Evolutionary conservation across 2,329 filamentous ascomycete genomes (phyloP), one percentile per base, ranked within the genome.

Genomic region (Dryadomyces quercivorus): DNA sequence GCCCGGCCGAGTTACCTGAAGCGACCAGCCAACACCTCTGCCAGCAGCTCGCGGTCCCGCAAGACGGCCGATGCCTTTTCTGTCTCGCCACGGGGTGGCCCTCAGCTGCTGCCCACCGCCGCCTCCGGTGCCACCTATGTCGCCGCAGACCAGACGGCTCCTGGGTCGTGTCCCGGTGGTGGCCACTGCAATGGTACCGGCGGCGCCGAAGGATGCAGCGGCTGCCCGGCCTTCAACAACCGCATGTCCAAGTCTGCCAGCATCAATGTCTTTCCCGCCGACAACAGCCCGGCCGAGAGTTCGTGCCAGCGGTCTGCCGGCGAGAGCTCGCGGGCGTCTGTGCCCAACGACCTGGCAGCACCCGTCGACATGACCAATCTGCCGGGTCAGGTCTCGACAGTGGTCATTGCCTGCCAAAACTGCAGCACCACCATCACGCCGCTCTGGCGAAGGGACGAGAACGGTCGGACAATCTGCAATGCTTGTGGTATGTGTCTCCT

Each of bases 151-250:
- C 82, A 87, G 61, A 84, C 80, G 47, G 74, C 83, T 5, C 80
- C 82, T 46, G 93, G 93, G n/a, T 94, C 91, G 13, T 98, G 93
- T 67, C 93, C 93, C 15, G 93, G 93, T 42, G 92, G 92, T 58
- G 93, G 93, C 43, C 86, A 86, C 56, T 98, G 93, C 68, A 97
- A 98, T 67, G 93, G 93, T 50, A 97, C 93, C 21, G 93, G 93
- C 47, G 93, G 93, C 53, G 90, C 93, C 36, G 88, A 95, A 65
- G 92, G 90, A 20, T 98, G 93, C 67, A 90, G 88, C 66, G 93
- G 93, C 13, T 98, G 93, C 65, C 93, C 93, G 40, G 93, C 93
- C 2, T 98, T 88, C 75, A 98, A 98, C 75, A 98, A 98, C 65
- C 82, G 93, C 53, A 84, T 97, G 43, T 87, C 92, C 38, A 97